These are phyloP conservation scores for Syzygium aromaticum DNA, from an alignment of 345 rosid species.

Conservation along the genomic window DNA sequence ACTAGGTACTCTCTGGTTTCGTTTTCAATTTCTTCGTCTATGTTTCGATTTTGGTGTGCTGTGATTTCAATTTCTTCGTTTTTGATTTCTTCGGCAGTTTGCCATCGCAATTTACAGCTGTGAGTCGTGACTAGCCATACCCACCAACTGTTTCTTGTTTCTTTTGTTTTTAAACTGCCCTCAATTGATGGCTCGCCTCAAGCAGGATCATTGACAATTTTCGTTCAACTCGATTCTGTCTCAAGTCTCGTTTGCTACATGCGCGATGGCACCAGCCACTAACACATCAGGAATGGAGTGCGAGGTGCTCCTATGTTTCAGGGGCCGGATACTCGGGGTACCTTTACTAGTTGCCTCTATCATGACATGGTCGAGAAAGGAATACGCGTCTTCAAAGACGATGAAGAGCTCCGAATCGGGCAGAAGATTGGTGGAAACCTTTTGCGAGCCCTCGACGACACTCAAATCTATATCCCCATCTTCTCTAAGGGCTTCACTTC, in stretches of 20 bases:
- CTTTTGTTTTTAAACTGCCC: too few species aligned
- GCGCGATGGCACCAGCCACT: rapidly evolving
- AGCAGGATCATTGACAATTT: not conserved
- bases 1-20: too few species aligned
- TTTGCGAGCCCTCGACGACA: not conserved
- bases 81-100: too few species aligned
- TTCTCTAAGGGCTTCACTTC: not conserved
- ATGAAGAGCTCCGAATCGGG: not conserved
- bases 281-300: not conserved
- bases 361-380: not conserved
- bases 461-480: not conserved
- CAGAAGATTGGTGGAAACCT: not conserved
- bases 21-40: too few species aligned
- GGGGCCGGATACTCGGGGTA: not conserved
- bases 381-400: not conserved
- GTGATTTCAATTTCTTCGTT: too few species aligned
- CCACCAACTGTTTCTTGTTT: too few species aligned
- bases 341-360: not conserved
- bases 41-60: too few species aligned
- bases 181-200: not conserved
- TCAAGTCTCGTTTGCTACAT: not conserved
- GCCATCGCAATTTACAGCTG: too few species aligned
- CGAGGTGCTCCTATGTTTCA: not conserved
- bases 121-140: too few species aligned
- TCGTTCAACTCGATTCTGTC: not conserved